Conservation (phyloP, 2,329 filamentous ascomycete genomes). For the Colletotrichum filicis region DNA sequence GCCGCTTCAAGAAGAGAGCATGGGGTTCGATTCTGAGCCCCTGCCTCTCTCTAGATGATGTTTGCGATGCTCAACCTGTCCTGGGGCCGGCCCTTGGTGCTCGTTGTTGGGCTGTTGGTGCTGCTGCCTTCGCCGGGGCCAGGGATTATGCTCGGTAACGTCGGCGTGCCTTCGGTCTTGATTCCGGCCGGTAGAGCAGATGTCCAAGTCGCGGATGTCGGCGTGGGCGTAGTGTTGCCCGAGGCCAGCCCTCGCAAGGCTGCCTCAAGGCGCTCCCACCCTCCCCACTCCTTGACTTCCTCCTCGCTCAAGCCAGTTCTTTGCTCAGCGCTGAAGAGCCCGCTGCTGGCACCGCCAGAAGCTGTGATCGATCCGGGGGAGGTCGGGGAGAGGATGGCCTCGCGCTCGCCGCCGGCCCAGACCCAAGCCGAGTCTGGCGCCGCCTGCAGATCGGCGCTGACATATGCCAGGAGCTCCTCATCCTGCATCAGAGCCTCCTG, state of each 20-base stretch:
- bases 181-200: constrained; percentile 45
- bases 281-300: constrained; percentile 77
- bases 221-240: constrained; percentile 42
- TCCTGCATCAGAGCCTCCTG: constrained; percentile 66
- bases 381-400: constrained; percentile 41
- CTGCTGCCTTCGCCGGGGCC: constrained; percentile 38
- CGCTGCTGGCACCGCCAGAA: constrained; percentile 45
- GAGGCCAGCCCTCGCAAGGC: constrained; percentile 45
- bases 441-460: constrained; percentile 87
- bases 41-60: constrained; percentile 48
- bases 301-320: constrained; percentile 65
- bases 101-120: constrained; percentile 42
- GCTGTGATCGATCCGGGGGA: constrained; percentile 32
- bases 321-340: constrained; percentile 57
- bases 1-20: background rate
- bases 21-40: background rate
- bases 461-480: constrained; percentile 89
- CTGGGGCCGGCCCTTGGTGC: constrained; percentile 39
- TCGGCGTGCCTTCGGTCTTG: constrained; percentile 46
- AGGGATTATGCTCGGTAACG: constrained; percentile 33
- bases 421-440: constrained; percentile 84
- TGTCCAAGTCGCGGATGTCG: constrained; percentile 47
- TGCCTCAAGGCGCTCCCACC: constrained; percentile 80
- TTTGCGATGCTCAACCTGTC: constrained; percentile 56
- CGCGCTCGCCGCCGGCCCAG: constrained; percentile 74